phyloP scores from a whole-genome alignment of 805 yeast species.

The Yarrowia sp. region DNA sequence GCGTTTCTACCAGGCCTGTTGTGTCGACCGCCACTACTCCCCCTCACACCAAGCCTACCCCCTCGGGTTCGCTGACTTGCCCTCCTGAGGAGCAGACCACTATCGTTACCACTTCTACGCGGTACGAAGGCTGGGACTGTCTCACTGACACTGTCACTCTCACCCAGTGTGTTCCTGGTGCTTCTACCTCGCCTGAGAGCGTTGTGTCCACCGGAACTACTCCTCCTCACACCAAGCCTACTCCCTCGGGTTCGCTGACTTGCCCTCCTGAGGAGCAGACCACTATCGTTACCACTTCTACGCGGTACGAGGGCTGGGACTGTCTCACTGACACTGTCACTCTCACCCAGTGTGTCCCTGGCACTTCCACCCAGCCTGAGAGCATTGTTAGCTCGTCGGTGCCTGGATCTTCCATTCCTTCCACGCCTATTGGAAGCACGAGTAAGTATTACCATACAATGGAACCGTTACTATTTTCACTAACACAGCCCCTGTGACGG shows the following conservation, averaged over 20 bases:
- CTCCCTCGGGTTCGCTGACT: neutral
- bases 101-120: neutral
- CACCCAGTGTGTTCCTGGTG: neutral
- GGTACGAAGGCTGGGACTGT: neutral
- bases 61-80: neutral
- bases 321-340: neutral
- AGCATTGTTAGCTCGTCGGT: neutral
- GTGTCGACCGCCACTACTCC: neutral
- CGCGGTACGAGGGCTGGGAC: neutral
- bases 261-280: constrained; percentile 6
- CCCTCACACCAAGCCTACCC: neutral
- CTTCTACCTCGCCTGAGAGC: neutral
- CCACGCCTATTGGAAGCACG: neutral
- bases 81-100: constrained; percentile 6
- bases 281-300: neutral
- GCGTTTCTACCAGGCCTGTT: neutral
- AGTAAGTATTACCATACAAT: neutral
- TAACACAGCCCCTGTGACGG: neutral
- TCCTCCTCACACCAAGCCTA: neutral
- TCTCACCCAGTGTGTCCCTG: neutral
- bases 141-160: neutral
- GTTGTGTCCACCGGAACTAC: neutral
- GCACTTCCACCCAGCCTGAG: neutral
- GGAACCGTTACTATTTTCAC: neutral
- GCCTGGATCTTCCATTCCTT: neutral